A percentile compares a stretch with the other conserved stretches of the same genome.
These are phyloP conservation scores for Pascua sp. DNA, from an alignment of 1,284 basidiomycete genomes.

Conservation along the genomic window DNA sequence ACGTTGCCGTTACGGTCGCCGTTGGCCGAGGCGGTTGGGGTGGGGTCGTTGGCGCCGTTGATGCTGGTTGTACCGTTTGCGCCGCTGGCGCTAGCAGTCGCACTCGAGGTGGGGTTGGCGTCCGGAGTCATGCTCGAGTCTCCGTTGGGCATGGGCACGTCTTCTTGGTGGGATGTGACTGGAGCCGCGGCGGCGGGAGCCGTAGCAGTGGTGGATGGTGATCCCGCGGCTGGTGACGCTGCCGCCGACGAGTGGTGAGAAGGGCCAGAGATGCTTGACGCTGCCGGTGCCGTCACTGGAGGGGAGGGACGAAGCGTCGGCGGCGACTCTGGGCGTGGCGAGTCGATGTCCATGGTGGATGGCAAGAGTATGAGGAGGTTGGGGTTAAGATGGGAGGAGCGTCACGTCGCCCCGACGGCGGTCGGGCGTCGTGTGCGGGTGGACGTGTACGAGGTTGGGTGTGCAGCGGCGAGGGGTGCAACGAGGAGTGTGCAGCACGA, in stretches of 20 bases:
- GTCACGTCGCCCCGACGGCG: conserved; percentile 2
- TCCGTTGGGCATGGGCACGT: not conserved
- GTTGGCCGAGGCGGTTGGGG: not conserved
- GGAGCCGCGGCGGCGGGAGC: not conserved
- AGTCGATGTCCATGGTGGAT: conserved; percentile 18
- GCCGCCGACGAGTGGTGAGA: not conserved
- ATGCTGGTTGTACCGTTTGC: not conserved
- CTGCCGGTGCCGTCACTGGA: too few species aligned
- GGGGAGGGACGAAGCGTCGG: not conserved
- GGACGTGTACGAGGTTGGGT: conserved; percentile 1
- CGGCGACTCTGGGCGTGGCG: conserved; percentile 14
- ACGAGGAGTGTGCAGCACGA: not conserved
- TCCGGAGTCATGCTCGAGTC: not conserved
- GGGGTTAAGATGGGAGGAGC: not conserved
- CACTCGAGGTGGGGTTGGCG: not conserved
- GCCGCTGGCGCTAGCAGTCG: too few species aligned
- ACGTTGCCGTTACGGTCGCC: not conserved
- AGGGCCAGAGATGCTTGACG: too few species aligned
- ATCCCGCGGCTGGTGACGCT: not conserved
- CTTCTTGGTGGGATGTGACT: not conserved
- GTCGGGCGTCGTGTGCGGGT: not conserved
- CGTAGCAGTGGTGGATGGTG: not conserved
- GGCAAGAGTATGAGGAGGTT: not conserved
- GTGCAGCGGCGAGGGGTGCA: not conserved
- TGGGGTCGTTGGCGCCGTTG: not conserved